phyloP scores from a whole-genome alignment of 2,329 filamentous ascomycete species.

The Anisogramma anomala region DNA sequence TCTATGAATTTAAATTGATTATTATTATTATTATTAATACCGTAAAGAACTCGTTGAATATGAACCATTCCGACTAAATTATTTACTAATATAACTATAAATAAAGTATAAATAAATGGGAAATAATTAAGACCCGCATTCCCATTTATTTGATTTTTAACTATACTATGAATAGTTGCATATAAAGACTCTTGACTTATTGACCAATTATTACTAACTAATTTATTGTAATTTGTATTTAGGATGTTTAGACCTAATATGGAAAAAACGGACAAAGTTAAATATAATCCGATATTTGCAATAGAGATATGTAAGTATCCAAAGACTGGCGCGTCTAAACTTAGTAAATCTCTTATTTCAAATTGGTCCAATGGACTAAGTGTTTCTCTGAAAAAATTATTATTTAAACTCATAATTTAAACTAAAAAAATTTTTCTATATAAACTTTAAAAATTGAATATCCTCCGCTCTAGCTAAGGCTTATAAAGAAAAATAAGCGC shows the following conservation, averaged over 20 bases:
- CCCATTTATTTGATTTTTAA: conserved; percentile 25
- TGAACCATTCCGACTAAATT: too few relatives aligned
- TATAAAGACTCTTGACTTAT: conserved; percentile 25
- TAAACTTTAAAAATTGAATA: conserved; percentile 1
- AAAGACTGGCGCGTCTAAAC: conserved; percentile 26
- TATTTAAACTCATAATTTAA: conserved; percentile 2
- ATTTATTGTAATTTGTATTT: conserved; percentile 25
- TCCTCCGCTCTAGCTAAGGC: not conserved
- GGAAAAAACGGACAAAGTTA: conserved; percentile 24
- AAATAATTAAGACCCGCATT: conserved; percentile 24
- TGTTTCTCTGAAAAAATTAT: conserved; percentile 6
- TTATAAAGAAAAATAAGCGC: not conserved
- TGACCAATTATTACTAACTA: conserved; percentile 25
- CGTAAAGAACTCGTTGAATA: too few relatives aligned
- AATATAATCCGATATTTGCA: conserved; percentile 28
- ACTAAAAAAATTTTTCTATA: too few relatives aligned
- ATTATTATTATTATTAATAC: too few relatives aligned
- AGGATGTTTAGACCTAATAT: conserved; percentile 24
- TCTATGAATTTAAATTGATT: too few relatives aligned
- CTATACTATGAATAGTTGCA: conserved; percentile 25
- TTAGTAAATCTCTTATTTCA: conserved; percentile 23
- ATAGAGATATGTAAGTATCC: conserved; percentile 27
- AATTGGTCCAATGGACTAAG: conserved; percentile 9
- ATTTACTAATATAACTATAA: conserved; percentile 18
- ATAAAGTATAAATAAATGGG: conserved; percentile 23